Evolutionary conservation across 2,329 filamentous ascomycete species (phyloP).

Genomic region (Coniochaeta sp.): DNA sequence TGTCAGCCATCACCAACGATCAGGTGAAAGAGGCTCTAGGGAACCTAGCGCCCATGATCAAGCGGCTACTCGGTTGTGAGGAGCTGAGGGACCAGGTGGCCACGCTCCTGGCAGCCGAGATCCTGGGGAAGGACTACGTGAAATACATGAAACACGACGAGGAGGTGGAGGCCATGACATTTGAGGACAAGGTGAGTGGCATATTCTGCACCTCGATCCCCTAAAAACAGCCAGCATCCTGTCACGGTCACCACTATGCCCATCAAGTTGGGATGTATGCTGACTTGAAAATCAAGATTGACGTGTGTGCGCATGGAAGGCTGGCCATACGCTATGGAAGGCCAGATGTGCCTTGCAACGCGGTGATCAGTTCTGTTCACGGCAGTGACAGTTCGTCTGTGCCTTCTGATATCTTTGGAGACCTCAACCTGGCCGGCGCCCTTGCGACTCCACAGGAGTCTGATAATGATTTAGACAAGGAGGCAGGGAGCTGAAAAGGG

Average conservation of each 20-base stretch:
- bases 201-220: background rate
- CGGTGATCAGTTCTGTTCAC: background rate
- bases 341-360: background rate
- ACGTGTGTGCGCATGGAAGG: background rate
- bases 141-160: slow-evolving; percentile 5
- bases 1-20: slow-evolving; percentile 1
- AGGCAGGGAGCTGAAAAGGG: background rate
- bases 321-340: background rate
- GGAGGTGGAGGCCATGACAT: background rate
- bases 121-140: slow-evolving; percentile 3
- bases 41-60: background rate
- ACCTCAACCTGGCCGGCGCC: background rate
- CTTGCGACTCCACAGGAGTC: background rate
- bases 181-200: slow-evolving; percentile 12
- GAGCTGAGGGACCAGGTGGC: slow-evolving; percentile 1
- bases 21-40: background rate
- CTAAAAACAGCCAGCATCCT: background rate
- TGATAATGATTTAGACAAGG: background rate
- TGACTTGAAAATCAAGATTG: slow-evolving; percentile 2
- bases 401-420: background rate
- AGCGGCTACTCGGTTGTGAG: background rate
- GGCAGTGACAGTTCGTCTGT: background rate
- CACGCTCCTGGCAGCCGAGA: slow-evolving; percentile 9
- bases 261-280: background rate
- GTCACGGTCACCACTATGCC: background rate